phyloP scores from a whole-genome alignment of 1,284 basidiomycete species.

The Tylopilus sp. region DNA sequence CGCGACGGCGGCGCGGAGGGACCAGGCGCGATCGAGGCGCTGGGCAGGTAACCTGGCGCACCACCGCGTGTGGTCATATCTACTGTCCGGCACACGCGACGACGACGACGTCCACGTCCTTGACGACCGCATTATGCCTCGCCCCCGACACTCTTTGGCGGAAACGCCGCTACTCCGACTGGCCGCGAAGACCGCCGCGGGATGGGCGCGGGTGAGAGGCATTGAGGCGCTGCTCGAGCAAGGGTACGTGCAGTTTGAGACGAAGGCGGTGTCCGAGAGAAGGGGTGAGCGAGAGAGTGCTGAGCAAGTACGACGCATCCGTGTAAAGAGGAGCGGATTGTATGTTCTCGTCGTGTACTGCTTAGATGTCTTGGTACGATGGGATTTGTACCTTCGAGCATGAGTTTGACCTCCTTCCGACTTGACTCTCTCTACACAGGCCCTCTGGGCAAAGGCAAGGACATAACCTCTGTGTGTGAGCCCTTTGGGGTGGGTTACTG shows the following conservation, averaged over 20 bases:
- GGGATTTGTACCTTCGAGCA: too few relatives aligned
- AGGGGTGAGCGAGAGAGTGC: slow-evolving; percentile 47
- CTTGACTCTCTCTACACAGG: too few relatives aligned
- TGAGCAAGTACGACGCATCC: slow-evolving; percentile 41
- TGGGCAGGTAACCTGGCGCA: slow-evolving; percentile 54
- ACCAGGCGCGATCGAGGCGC: slow-evolving; percentile 53
- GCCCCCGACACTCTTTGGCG: slow-evolving; percentile 56
- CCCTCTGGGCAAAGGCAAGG: too few relatives aligned
- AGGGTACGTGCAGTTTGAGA: slow-evolving; percentile 79
- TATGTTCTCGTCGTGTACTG: too few relatives aligned
- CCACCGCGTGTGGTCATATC: slow-evolving; percentile 79
- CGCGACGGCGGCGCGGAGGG: slow-evolving; percentile 45
- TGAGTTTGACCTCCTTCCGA: too few relatives aligned
- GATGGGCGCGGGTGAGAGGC: slow-evolving; percentile 77
- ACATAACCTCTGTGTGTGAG: too few relatives aligned
- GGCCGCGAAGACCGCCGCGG: slow-evolving; percentile 42
- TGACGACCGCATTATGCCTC: slow-evolving; percentile 46
- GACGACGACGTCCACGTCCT: slow-evolving; percentile 32
- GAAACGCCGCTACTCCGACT: slow-evolving; percentile 64
- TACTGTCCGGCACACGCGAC: slow-evolving; percentile 82
- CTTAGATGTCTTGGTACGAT: too few relatives aligned
- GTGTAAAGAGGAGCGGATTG: neutral
- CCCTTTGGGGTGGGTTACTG: too few relatives aligned
- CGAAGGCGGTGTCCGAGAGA: slow-evolving; percentile 52
- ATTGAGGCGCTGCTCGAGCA: slow-evolving; percentile 85